Base-by-base conservation (phyloP, 2,329 filamentous ascomycete species). In the Pezicula rhizophila region DNA sequence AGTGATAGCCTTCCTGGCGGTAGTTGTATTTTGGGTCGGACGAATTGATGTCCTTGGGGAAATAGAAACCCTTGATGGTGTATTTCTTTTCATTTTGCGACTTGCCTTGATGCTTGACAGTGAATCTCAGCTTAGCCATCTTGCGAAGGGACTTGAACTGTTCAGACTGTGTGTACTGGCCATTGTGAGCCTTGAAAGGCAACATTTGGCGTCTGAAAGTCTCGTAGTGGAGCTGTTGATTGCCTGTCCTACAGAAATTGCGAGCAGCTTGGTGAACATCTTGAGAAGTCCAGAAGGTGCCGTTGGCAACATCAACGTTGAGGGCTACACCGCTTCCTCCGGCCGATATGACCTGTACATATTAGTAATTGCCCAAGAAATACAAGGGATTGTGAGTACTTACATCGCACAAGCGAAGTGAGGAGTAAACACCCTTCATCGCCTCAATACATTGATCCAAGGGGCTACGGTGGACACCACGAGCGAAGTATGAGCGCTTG, bases 261-360 rank as follows among this genome's bases (percentile, higher is more conserved):
- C 65, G 52, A 39, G 66, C 67, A 45, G 66, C 60, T 17, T 63
- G 56, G 14, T 60, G 57, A 12, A 74, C 51, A 37, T 68, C 64
- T 26, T 66, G 64, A 2, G 66, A 51, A 34, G 72, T 76, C 85
- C 88, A 97, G 70, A 99, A 99, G 11, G 87, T 87, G 0, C 89
- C 87, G 63, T 97, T 96, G 49, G 91, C 85, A 26, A 96, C 86
- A 60, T 99, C 92, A 10, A 95, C 82, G 58, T 96, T 97, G 63
- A 99, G 72, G 0, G 87, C 81, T 5, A 97, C 74, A 8, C 80
- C 80, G 23, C 79, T 77, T 28, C 79, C 41, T 28, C 63, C 42
- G 33, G 55, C 55, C 49, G 50, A 25, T 23, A 56, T 53, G 23
- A 55, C 55, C 57, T 60, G 37, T 1, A 23, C 15, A 20, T 42